phyloP scores from a whole-genome alignment of 257 asterid species.

The Petunia axillaris region DNA sequence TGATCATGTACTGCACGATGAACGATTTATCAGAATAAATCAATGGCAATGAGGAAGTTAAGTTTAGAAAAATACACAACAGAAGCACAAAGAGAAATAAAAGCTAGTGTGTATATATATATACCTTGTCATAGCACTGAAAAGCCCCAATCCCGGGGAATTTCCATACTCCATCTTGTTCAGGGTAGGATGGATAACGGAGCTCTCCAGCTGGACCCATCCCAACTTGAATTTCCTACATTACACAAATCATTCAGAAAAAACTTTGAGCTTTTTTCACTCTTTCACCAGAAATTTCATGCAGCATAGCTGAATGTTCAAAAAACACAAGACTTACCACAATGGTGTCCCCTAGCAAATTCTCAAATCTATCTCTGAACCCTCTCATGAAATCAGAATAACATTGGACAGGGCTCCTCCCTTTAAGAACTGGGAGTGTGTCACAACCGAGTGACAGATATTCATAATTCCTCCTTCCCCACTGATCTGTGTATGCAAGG shows the following conservation, averaged over 20 bases:
- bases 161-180: conserved; percentile 78
- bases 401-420: conserved; percentile 89
- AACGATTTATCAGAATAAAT: background rate
- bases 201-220: conserved; percentile 99
- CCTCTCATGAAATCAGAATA: conserved; percentile 86
- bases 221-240: conserved; percentile 95
- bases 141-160: conserved; percentile 97
- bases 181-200: conserved; percentile 92
- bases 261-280: background rate
- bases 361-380: conserved; percentile 73
- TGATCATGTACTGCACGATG: conserved; percentile 76
- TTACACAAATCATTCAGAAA: background rate
- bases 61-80: background rate
- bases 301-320: background rate
- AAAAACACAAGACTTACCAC: conserved; percentile 45
- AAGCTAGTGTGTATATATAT: background rate
- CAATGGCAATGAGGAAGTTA: background rate
- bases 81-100: background rate
- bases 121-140: conserved; percentile 94
- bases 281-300: background rate
- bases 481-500: conserved; percentile 92
- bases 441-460: conserved; percentile 93
- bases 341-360: conserved; percentile 79
- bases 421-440: conserved; percentile 82
- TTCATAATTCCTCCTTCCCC: conserved; percentile 93